A percentile compares a stretch with the other conserved stretches of the same genome.
Evolutionary conservation across 164 flowering plant genomes (phyloP).

Genomic region (Dillenia turbinata): DNA sequence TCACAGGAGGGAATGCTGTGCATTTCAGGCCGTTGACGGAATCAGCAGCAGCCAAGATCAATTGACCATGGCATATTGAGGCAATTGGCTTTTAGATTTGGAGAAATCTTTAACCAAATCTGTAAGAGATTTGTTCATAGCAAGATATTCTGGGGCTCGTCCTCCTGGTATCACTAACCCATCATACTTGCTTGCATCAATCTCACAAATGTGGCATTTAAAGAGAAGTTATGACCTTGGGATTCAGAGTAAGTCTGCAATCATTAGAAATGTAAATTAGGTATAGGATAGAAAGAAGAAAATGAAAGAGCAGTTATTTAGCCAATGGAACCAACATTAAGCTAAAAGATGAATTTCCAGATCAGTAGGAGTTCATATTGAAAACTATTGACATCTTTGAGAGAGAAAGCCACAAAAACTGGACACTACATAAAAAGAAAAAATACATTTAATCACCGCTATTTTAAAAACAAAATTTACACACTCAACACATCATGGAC

Average conservation of each 20-base stretch:
- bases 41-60: conserved; percentile 91
- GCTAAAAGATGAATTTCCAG: too few species aligned
- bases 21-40: conserved; percentile 58
- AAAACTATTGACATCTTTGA: too few species aligned
- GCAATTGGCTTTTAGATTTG: conserved; percentile 72
- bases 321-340: too few species aligned
- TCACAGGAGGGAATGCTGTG: conserved; percentile 70
- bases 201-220: conserved; percentile 90
- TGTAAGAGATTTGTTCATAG: conserved; percentile 63
- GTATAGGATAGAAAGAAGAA: background rate
- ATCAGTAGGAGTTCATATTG: too few species aligned
- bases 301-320: too few species aligned
- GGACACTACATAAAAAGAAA: too few species aligned
- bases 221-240: conserved; percentile 87
- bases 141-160: conserved; percentile 92
- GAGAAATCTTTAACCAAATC: conserved; percentile 51
- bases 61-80: conserved; percentile 84
- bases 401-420: too few species aligned
- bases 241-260: conserved; percentile 78
- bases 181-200: conserved; percentile 66
- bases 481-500: too few species aligned
- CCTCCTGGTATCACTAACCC: conserved; percentile 94
- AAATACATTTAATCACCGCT: too few species aligned
- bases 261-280: background rate
- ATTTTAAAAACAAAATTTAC: too few species aligned